Evolutionary conservation across 306 rosid species (phyloP), one percentile per base, ranked within the genome.

Genomic region (Glycine tomentella): DNA sequence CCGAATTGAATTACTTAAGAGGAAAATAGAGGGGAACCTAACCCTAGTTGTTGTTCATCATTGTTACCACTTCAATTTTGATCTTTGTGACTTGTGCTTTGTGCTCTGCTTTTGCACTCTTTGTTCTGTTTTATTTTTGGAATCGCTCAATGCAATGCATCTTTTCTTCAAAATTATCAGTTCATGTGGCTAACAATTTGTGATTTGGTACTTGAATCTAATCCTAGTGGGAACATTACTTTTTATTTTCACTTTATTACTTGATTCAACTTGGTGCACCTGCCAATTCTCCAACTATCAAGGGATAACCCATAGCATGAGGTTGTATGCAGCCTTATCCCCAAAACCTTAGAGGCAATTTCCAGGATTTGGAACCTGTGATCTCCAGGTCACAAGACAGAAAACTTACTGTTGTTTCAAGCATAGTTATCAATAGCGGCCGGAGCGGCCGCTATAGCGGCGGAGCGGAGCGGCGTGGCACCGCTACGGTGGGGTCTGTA

Each of bases 51-150:
- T 25, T 25, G 31, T 25, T 25, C 31, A 25, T 25, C 31, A 2
- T 20, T 59, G n/a, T 62, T 62, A 31, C 61, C 15, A 55, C 17
- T 14, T 52, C 44, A 31, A 33, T 62, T 10, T 33, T 62, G 15
- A 17, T 20, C 36, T 20, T 59, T 4, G 65, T 25, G 36, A 5
- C 20, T 58, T 58, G 14, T 20, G 65, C 65, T 59, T 58, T 58
- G 14, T 20, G 65, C 65, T 59, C n/a, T 17, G 38, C 38, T 58
- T 58, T 59, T 56, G n/a, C 65, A 59, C 2, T 58, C 65, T 59
- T 20, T 59, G 40, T 25, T 59, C 40, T 9, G 38, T 20, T 59
- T 25, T 9, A 59, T 9, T 25, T 59, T 59, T 16, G n/a, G n/a
- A 9, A 59, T 59, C 7, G 8, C 65, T 25, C 65, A 59, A 59